These are phyloP conservation scores for Parastagonospora avenae DNA, from an alignment of 2,329 filamentous ascomycete genomes.

Conservation along the genomic window DNA sequence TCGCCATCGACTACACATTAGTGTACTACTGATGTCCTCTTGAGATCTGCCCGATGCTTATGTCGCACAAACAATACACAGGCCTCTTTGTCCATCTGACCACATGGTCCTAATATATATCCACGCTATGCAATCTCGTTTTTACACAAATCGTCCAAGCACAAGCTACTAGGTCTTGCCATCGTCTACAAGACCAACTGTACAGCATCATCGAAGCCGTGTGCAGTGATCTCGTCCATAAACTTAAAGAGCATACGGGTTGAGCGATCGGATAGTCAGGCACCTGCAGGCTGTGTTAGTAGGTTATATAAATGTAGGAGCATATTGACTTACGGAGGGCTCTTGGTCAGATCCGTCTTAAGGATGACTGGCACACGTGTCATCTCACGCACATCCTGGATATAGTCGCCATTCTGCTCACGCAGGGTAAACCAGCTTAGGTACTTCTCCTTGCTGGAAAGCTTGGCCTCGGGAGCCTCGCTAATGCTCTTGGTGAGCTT, in stretches of 20 bases:
- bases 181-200: background rate
- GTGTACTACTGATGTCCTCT: constrained; percentile 32
- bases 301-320: background rate
- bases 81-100: constrained; percentile 20
- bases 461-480: constrained; percentile 76
- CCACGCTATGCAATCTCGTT: constrained; percentile 40
- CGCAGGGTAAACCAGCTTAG: constrained; percentile 85
- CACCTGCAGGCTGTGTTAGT: constrained; percentile 59
- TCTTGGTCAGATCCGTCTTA: constrained; percentile 98
- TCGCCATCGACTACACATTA: constrained; percentile 34
- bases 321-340: constrained; percentile 83
- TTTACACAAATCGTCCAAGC: constrained; percentile 31
- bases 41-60: constrained; percentile 11
- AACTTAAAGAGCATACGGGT: constrained; percentile 70
- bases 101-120: constrained; percentile 30
- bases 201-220: background rate
- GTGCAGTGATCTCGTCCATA: background rate
- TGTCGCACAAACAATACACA: constrained; percentile 41
- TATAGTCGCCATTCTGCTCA: constrained; percentile 93
- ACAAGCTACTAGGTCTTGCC: constrained; percentile 10
- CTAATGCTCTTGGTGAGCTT: constrained; percentile 72
- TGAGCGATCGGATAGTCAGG: constrained; percentile 81
- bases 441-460: constrained; percentile 96
- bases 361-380: constrained; percentile 95
- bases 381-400: constrained; percentile 98